These are phyloP conservation scores for Sicyos baderoa DNA, from an alignment of 306 rosid species.

Conservation along the genomic window DNA sequence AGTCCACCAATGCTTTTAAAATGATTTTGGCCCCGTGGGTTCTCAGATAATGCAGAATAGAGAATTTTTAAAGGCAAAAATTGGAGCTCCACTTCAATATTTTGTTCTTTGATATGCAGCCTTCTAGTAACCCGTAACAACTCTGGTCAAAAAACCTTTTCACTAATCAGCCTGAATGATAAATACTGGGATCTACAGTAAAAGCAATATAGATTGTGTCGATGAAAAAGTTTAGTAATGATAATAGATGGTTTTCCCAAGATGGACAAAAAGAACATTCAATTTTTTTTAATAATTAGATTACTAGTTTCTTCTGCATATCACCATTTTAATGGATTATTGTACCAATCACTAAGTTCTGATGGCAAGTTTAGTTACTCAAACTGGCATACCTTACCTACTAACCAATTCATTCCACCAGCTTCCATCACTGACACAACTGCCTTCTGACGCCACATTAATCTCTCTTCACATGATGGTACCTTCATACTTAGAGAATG, in stretches of 20 bases:
- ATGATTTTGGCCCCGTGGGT: conserved; percentile 89
- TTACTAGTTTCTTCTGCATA: not conserved
- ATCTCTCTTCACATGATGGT: conserved; percentile 51
- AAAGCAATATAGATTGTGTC: not conserved
- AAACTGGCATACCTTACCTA: conserved; percentile 95
- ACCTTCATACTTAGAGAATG: conserved; percentile 48
- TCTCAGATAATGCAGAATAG: conserved; percentile 58
- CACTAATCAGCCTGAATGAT: not conserved
- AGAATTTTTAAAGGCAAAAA: conserved; percentile 72
- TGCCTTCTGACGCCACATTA: conserved; percentile 86
- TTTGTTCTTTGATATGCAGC: conserved; percentile 77
- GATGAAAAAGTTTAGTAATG: not conserved
- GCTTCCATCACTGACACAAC: conserved; percentile 95
- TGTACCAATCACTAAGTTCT: conserved; percentile 8
- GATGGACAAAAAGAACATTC: not conserved
- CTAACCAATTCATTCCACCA: conserved; percentile 99
- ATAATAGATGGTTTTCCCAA: not conserved
- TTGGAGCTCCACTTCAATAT: conserved; percentile 64
- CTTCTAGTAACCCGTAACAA: conserved; percentile 75
- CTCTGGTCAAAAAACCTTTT: conserved; percentile 47
- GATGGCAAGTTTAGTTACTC: conserved; percentile 16
- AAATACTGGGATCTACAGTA: not conserved
- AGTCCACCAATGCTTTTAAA: conserved; percentile 97
- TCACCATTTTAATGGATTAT: not conserved
- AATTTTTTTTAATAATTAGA: not conserved